These are phyloP conservation scores for Euphorbia lathyris DNA, from an alignment of 345 rosid genomes.

Conservation along the genomic window DNA sequence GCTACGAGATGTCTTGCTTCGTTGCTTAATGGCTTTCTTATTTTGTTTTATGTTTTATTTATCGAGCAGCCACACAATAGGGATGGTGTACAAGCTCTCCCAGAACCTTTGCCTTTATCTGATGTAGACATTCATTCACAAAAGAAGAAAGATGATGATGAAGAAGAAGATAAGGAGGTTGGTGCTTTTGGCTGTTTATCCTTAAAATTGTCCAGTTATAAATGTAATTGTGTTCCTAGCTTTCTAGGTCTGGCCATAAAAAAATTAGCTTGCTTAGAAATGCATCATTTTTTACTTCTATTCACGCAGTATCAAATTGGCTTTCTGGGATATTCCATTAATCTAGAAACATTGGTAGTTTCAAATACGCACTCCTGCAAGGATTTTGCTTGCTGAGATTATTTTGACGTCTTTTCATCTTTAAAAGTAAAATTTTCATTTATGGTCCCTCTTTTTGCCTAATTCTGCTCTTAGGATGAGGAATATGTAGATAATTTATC, in stretches of 20 bases:
- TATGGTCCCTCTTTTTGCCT: slow-evolving; percentile 7
- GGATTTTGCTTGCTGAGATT: slow-evolving; percentile 1
- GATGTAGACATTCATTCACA: slow-evolving; percentile 33
- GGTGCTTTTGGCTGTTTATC: slow-evolving; percentile 14
- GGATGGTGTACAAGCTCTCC: slow-evolving; percentile 54
- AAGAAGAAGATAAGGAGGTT: slow-evolving; percentile 52
- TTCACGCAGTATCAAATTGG: not conserved
- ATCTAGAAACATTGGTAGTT: not conserved
- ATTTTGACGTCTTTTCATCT: not conserved
- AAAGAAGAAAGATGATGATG: slow-evolving; percentile 38
- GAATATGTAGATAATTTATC: slow-evolving; percentile 50
- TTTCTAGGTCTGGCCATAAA: not conserved
- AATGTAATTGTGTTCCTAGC: not conserved
- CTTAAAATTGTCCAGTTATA: not conserved
- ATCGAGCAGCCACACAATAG: slow-evolving; percentile 51
- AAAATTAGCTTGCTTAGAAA: not conserved
- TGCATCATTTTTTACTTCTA: not conserved
- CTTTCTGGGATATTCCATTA: not conserved
- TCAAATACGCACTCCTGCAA: not conserved
- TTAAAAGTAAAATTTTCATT: not conserved
- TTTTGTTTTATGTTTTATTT: slow-evolving; percentile 16
- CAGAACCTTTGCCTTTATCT: slow-evolving; percentile 65
- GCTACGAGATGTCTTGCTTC: not conserved
- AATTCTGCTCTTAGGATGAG: slow-evolving; percentile 47
- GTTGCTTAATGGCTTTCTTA: slow-evolving; percentile 11